Base-by-base conservation (phyloP, 495 filamentous ascomycete genomes). In the Daldinia bambusicola region DNA sequence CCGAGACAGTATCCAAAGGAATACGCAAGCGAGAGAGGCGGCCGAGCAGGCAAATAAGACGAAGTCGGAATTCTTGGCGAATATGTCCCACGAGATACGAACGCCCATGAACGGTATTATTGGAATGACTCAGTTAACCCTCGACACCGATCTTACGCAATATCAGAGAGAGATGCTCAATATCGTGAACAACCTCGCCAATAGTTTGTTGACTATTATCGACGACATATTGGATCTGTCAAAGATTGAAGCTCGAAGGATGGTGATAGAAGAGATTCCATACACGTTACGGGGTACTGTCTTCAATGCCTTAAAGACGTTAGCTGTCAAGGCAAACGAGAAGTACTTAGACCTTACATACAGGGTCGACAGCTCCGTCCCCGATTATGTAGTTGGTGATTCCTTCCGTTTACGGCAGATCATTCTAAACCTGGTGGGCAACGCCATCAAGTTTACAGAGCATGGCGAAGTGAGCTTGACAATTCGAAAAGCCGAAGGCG, bases 51-150 rank as follows among this genome's bases (percentile, higher is more conserved):
- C 95, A 59, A 99, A 98, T 82, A 93, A 95, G 79, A 99, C 95
- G 52, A 99, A 99, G 76, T 98, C 94, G 38, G 96, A 99, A 76
- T 99, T 99, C 82, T 84, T 99, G 51, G 95, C 95, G 31, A 99
- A 99, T 77, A 99, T 99, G 95, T 95, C 92, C 41, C 95, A 99
- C 87, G 95, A 99, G 80, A 99, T 99, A 67, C 86, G 95, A 78
- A 99, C 95, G 22, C 95, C 95, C 0, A 98, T 98, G 95, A 86
- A 85, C 76, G 85, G 86, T 55, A 88, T 98, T 74, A 94, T 95
- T 74, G 91, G 91, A 68, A 97, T 98, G 95, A 98, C 95, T 2
- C 95, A 99, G 80, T 84, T 99, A 60, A 98, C 96, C 1, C 83
- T 99, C 55, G 95, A 99, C 75, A 98, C 95, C 31, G 94, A 98